Conservation (phyloP, 1,284 basidiomycete species). For the Apiotrichum mycotoxinovorans region DNA sequence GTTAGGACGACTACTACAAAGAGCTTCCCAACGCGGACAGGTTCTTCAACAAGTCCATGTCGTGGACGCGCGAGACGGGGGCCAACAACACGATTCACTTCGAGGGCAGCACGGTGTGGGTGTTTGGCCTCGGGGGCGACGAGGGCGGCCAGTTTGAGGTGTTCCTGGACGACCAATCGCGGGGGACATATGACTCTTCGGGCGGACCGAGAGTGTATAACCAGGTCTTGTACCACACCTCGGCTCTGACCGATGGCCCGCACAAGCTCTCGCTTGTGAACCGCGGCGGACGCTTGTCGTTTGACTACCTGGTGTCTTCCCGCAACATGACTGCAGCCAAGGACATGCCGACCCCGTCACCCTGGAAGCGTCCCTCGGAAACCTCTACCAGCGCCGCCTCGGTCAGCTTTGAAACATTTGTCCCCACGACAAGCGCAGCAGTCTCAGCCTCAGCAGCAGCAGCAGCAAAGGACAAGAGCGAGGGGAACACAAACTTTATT, state of each 20-base stretch:
- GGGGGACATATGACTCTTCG: constrained; percentile 27
- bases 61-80: constrained; percentile 31
- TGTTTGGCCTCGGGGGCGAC: constrained; percentile 30
- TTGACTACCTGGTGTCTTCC: constrained; percentile 31
- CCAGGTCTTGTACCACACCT: constrained; percentile 30
- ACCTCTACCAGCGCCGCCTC: too few relatives aligned
- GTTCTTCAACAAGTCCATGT: constrained; percentile 29
- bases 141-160: constrained; percentile 32
- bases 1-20: constrained; percentile 23
- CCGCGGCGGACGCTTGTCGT: constrained; percentile 25
- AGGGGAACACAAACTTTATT: neutral
- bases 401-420: too few relatives aligned
- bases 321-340: constrained; percentile 7
- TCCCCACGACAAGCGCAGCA: too few relatives aligned
- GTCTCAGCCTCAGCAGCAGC: neutral
- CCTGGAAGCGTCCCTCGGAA: too few relatives aligned
- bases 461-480: neutral
- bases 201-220: constrained; percentile 29
- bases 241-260: constrained; percentile 19
- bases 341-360: neutral
- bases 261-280: constrained; percentile 32
- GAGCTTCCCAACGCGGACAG: constrained; percentile 16
- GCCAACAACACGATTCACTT: constrained; percentile 29
- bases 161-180: constrained; percentile 26
- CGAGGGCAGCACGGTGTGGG: constrained; percentile 30